Evolutionary conservation across 768 basidiomycete species (phyloP).

Genomic region (Asterophora lycoperdoides): DNA sequence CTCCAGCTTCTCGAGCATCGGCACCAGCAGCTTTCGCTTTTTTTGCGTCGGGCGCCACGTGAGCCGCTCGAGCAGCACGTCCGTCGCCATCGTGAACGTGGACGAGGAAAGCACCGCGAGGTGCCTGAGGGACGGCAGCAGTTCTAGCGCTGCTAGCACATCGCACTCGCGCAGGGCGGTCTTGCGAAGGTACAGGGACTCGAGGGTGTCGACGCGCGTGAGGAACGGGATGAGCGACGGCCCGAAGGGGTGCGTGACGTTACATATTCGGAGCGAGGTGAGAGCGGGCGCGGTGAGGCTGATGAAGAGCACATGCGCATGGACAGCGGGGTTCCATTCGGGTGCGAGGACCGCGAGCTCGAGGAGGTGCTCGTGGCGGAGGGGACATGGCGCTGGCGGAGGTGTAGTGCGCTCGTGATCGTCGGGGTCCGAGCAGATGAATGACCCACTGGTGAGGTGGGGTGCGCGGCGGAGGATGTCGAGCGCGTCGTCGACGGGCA

Average conservation of each 20-base stretch:
- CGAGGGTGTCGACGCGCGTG: conserved; percentile 26
- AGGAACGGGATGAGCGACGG: conserved; percentile 32
- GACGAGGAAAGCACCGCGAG: conserved; percentile 32
- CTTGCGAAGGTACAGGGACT: conserved; percentile 35
- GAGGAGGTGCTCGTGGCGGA: conserved; percentile 30
- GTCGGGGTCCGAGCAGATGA: conserved; percentile 15
- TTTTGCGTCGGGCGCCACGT: conserved; percentile 26
- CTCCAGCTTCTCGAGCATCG: conserved; percentile 33
- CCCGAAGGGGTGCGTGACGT: conserved; percentile 31
- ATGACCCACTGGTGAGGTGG: conserved; percentile 14
- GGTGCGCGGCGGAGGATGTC: conserved; percentile 17
- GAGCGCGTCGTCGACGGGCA: conserved; percentile 12
- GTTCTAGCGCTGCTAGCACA: conserved; percentile 29
- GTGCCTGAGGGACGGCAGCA: conserved; percentile 29
- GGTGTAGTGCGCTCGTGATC: conserved; percentile 1
- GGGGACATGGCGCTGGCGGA: background rate
- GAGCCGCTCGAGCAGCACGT: conserved; percentile 31
- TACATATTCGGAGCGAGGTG: conserved; percentile 35
- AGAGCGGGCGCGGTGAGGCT: conserved; percentile 32
- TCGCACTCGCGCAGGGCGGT: conserved; percentile 32
- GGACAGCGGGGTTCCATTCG: conserved; percentile 31
- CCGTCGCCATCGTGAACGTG: conserved; percentile 27
- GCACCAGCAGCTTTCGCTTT: conserved; percentile 22
- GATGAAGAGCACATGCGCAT: conserved; percentile 32
- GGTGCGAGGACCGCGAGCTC: conserved; percentile 35